Conservation (phyloP, 148 eudicot genomes). For the Rhododendron vialii region DNA sequence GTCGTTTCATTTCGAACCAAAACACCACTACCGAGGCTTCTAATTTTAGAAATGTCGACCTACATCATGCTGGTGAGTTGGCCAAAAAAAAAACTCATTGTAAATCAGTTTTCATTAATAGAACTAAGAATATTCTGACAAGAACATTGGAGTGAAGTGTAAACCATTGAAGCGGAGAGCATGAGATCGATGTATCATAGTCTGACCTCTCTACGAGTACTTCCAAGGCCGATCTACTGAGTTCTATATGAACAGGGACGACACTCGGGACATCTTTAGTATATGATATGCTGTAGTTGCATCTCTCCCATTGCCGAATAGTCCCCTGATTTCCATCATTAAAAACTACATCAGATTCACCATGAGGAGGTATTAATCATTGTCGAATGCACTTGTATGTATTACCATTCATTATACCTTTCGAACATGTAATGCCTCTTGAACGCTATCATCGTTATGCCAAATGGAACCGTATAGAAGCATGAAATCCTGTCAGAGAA, state of each 20-base stretch:
- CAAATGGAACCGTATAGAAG: constrained; percentile 11
- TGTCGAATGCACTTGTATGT: no score
- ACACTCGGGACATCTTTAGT: constrained; percentile 12
- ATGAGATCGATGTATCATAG: not conserved
- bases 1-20: no score
- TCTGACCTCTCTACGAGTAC: constrained; percentile 23
- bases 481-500: constrained; percentile 7
- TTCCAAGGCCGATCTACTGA: constrained; percentile 13
- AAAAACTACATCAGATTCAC: no score
- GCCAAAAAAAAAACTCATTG: no score
- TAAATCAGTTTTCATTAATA: no score
- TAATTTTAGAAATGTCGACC: no score
- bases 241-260: constrained; percentile 20
- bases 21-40: no score
- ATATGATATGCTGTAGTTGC: constrained; percentile 19
- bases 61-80: no score
- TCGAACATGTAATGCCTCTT: constrained; percentile 27
- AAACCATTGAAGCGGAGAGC: not conserved
- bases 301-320: constrained; percentile 17
- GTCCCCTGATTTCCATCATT: constrained; percentile 14
- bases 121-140: no score
- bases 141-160: not conserved
- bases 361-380: not conserved
- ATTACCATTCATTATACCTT: not conserved
- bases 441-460: constrained; percentile 20